A percentile compares a stretch with the other conserved stretches of the same genome.
Evolutionary conservation across 78 protist species (phyloP).

Genomic region (Carpediemonas membranifera): DNA sequence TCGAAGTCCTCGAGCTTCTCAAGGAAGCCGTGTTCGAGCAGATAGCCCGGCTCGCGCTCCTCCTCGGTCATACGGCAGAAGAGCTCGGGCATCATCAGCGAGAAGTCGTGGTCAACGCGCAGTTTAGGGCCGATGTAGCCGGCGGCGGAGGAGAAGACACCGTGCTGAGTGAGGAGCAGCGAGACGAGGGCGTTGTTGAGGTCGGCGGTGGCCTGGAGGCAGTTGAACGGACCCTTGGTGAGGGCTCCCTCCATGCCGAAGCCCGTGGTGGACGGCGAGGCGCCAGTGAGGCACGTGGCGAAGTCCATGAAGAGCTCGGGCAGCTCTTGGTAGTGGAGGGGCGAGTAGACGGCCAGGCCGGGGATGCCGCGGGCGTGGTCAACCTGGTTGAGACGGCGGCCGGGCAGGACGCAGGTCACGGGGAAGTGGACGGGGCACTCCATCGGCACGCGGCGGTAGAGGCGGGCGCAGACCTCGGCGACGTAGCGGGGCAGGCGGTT

Average conservation of each 20-base stretch:
- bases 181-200: slow-evolving; percentile 9
- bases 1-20: slow-evolving; percentile 16
- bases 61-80: slow-evolving; percentile 1
- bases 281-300: slow-evolving; percentile 5
- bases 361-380: background rate
- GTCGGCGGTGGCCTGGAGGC: background rate
- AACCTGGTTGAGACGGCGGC: background rate
- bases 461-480: slow-evolving; percentile 8
- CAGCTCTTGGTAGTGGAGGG: slow-evolving; percentile 8
- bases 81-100: slow-evolving; percentile 10
- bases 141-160: background rate
- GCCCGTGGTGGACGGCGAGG: slow-evolving; percentile 15
- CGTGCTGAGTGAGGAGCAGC: background rate
- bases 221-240: slow-evolving; percentile 17
- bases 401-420: background rate
- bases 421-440: background rate
- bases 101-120: slow-evolving; percentile 10
- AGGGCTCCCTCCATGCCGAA: slow-evolving; percentile 4
- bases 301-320: slow-evolving; percentile 7
- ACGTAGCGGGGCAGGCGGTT: slow-evolving; percentile 2
- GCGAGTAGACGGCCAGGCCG: background rate
- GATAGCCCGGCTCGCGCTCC: slow-evolving; percentile 12
- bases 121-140: slow-evolving; percentile 10
- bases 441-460: background rate
- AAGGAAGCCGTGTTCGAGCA: slow-evolving; percentile 1